phyloP scores from a whole-genome alignment of 2,329 filamentous ascomycete genomes.

The Penicillium sp. region DNA sequence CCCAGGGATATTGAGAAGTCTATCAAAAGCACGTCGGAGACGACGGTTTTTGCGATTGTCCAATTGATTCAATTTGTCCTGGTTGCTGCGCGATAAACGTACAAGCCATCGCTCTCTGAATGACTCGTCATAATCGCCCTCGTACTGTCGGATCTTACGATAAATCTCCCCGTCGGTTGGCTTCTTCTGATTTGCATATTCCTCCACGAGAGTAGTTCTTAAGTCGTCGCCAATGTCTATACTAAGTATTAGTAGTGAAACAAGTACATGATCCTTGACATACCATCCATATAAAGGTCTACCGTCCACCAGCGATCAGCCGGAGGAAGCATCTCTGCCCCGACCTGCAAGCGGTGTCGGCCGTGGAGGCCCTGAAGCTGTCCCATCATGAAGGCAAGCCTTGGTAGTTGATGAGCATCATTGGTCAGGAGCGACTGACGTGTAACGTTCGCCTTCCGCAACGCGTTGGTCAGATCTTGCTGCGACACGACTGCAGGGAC shows the following conservation, averaged over 20 bases:
- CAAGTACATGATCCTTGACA: not conserved
- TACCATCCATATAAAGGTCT: constrained; percentile 32
- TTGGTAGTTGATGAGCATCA: constrained; percentile 6
- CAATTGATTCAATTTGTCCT: constrained; percentile 14
- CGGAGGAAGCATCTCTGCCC: constrained; percentile 17
- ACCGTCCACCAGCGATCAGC: constrained; percentile 30
- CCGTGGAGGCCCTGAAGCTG: constrained; percentile 28
- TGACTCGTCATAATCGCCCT: constrained; percentile 12
- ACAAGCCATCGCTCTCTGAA: constrained; percentile 18
- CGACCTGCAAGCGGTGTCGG: constrained; percentile 20
- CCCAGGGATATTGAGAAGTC: constrained; percentile 30
- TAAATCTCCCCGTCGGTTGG: constrained; percentile 25
- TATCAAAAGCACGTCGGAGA: constrained; percentile 33
- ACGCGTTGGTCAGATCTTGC: constrained; percentile 18
- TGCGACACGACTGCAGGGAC: constrained; percentile 30
- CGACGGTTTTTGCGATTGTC: constrained; percentile 7
- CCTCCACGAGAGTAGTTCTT: constrained; percentile 12
- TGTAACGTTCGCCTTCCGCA: constrained; percentile 5
- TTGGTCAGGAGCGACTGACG: constrained; percentile 4
- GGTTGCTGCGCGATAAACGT: constrained; percentile 18
- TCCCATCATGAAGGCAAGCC: constrained; percentile 18
- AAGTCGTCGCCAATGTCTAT: constrained; percentile 20
- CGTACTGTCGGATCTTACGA: constrained; percentile 23
- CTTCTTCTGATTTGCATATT: constrained; percentile 21
- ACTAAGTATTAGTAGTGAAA: not conserved